Evolutionary conservation across 2,329 filamentous ascomycete genomes (phyloP), one percentile per base, ranked within the genome.

Genomic region (Calonectria fujianensis): DNA sequence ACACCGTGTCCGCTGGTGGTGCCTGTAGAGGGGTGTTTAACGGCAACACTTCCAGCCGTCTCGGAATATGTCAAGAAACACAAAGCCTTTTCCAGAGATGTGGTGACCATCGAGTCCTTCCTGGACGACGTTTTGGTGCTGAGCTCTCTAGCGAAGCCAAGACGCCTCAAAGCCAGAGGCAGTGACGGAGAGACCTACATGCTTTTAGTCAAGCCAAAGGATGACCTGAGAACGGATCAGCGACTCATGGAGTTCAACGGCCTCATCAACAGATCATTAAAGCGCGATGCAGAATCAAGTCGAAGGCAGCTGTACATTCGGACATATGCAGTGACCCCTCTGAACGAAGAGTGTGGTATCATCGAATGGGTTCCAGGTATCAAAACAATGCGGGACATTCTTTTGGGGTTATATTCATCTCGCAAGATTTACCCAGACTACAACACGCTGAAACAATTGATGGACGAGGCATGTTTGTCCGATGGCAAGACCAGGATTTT

Each of bases 301-400:
- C 94, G 95, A 83, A 92, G 97, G 20, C 94, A 97, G 77, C 90
- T 99, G 70, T 98, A 98, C 84, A 98, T 99, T 85, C 96, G 96
- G 82, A 99, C 97, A 0, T 99, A 99, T 81, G 96, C 95, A 9
- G 97, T 99, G 16, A 98, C 96, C 6, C 97, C 97, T 2, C 88
- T 99, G 63, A 98, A 98, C 83, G 97, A 99, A 85, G 96, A 98
- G 85, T 98, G 97, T 79, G 97, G 97, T 74, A 94, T 98, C 76
- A 98, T 99, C 79, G 97, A 99, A 86, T 99, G 97, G 97, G 96
- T 99, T 37, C 95, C 98, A 80, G 97, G 97, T 11, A 93, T 99
- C 79, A 97, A 96, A 83, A 97, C 97, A 3, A 91, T 98, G 82
- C 93, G 97, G 76, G 97, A 99, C 80, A 97, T 98, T 76, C 89